These are phyloP conservation scores for Trichothecium roseum DNA, from an alignment of 2,329 filamentous ascomycete genomes.

Conservation along the genomic window DNA sequence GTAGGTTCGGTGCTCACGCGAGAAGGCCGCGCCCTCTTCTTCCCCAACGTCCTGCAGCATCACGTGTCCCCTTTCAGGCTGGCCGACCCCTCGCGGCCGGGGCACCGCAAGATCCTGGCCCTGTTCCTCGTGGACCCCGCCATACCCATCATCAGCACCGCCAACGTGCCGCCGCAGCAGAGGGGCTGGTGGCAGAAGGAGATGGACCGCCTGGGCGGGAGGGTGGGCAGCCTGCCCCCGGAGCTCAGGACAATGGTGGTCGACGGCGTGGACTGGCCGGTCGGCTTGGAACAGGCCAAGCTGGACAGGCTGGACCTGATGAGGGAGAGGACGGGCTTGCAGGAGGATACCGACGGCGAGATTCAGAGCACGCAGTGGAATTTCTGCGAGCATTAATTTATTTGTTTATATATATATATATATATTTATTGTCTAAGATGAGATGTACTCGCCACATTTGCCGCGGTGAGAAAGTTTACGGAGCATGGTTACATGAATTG, in stretches of 20 bases:
- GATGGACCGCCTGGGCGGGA: not conserved
- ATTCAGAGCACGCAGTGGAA: no score
- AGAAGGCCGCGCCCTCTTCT: constrained; percentile 39
- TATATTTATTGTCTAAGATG: no score
- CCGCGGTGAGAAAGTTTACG: no score
- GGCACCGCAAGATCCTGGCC: constrained; percentile 49
- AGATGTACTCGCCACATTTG: no score
- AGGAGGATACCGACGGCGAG: not conserved
- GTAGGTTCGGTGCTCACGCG: constrained; percentile 37
- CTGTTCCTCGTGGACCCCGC: constrained; percentile 52
- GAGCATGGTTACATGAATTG: no score
- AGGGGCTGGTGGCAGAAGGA: constrained; percentile 21
- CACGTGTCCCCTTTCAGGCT: constrained; percentile 40
- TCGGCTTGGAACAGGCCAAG: constrained; percentile 12
- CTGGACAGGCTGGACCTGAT: constrained; percentile 14
- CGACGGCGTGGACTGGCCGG: constrained; percentile 12
- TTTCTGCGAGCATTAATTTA: no score
- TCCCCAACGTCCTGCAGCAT: constrained; percentile 45
- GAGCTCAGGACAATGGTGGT: constrained; percentile 13
- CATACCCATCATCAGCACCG: constrained; percentile 29
- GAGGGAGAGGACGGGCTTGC: constrained; percentile 12
- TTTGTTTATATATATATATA: no score
- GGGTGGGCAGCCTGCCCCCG: constrained; percentile 7
- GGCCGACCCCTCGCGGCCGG: constrained; percentile 37
- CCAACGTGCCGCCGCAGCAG: constrained; percentile 34